These are phyloP conservation scores for Coemansia sp. DNA, from an alignment of 192 early-diverging fungal genomes.

Conservation along the genomic window DNA sequence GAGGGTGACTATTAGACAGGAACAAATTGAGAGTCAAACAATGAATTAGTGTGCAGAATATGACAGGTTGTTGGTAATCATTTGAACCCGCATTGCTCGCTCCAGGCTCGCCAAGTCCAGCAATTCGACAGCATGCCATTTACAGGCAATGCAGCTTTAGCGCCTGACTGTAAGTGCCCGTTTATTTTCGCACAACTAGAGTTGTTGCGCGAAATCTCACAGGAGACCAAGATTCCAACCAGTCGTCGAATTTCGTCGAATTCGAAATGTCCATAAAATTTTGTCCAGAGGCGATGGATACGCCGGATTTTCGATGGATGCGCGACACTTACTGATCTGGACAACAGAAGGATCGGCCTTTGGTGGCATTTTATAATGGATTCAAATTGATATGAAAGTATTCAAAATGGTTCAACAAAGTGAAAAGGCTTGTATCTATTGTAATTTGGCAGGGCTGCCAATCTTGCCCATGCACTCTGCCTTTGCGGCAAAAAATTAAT, in stretches of 20 bases:
- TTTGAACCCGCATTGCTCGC: background rate
- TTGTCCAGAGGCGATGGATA: slow-evolving; percentile 1
- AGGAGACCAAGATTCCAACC: background rate
- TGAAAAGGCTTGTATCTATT: slow-evolving; percentile 1
- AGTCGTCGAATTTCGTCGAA: slow-evolving; percentile 21
- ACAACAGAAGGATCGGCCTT: slow-evolving; percentile 85
- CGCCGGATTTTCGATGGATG: slow-evolving; percentile 24
- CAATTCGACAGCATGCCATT: background rate
- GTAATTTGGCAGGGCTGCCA: background rate
- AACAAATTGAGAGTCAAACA: background rate
- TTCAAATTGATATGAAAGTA: background rate
- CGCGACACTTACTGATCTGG: slow-evolving; percentile 59
- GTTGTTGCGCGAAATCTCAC: background rate
- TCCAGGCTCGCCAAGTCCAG: background rate
- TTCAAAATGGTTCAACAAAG: slow-evolving; percentile 7
- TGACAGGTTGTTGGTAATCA: background rate
- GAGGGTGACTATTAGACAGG: slow-evolving; percentile 70
- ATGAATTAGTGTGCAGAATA: background rate
- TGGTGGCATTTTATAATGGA: slow-evolving; percentile 71
- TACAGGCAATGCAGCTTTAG: background rate
- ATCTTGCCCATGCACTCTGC: background rate
- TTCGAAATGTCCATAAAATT: background rate
- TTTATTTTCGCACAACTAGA: background rate
- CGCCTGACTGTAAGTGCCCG: background rate
- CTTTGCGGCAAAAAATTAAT: background rate